Percentiles rank a stretch among this genome's conserved stretches.
These are phyloP conservation scores for Haplosporangium sp. DNA, from an alignment of 371 early-diverging fungal species.

Conservation along the genomic window DNA sequence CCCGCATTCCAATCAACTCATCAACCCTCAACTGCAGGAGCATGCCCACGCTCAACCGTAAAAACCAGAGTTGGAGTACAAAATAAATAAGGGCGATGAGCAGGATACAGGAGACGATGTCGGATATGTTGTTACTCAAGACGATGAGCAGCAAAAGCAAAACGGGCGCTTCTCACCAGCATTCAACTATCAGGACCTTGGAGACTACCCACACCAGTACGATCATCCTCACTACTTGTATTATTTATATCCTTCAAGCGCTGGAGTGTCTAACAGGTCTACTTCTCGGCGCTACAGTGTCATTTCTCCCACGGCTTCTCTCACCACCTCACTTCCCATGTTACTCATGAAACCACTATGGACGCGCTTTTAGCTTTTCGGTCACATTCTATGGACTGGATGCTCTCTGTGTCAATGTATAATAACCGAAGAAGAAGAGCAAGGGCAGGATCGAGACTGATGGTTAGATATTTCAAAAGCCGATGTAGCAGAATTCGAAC, in stretches of 20 bases:
- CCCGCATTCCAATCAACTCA: neutral
- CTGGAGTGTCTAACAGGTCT: slow-evolving; percentile 27
- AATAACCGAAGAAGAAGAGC: neutral
- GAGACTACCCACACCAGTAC: neutral
- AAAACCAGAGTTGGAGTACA: neutral
- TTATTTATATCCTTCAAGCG: neutral
- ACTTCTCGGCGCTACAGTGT: slow-evolving; percentile 23
- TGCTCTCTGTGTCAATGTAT: neutral
- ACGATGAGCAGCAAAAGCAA: neutral
- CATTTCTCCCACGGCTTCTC: neutral
- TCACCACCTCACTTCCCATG: neutral
- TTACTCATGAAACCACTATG: neutral
- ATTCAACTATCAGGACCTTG: slow-evolving; percentile 1
- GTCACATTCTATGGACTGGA: slow-evolving; percentile 8
- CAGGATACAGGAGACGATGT: neutral
- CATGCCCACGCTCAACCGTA: neutral
- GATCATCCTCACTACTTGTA: neutral
- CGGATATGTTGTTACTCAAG: neutral
- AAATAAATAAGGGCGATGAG: neutral
- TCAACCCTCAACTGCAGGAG: neutral
- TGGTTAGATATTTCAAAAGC: neutral
- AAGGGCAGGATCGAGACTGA: neutral
- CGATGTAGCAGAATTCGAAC: too few relatives aligned
- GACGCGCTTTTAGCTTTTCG: neutral
- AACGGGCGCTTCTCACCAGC: neutral